Percentiles rank a stretch among this genome's conserved stretches.
phyloP scores from a whole-genome alignment of 768 basidiomycete species.

The Amanita jacksonii region DNA sequence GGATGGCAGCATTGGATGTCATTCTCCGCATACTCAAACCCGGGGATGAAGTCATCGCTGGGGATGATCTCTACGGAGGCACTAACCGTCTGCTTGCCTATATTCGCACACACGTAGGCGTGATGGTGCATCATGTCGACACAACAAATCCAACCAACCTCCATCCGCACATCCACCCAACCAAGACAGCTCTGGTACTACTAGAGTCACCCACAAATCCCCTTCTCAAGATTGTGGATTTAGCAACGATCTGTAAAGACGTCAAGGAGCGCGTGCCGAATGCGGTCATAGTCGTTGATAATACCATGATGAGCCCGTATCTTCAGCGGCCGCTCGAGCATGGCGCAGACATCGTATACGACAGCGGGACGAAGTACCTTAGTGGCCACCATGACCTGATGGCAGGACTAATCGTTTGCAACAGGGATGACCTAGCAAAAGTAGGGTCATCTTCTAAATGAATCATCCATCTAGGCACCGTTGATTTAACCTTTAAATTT shows the following conservation, averaged over 20 bases:
- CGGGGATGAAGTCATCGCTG: slow-evolving; percentile 91
- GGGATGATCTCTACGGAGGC: slow-evolving; percentile 96
- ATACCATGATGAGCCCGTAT: slow-evolving; percentile 99
- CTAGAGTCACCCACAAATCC: slow-evolving; percentile 98
- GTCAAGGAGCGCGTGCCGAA: slow-evolving; percentile 77
- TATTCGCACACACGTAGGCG: slow-evolving; percentile 78
- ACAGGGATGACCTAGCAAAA: slow-evolving; percentile 85
- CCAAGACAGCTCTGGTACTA: slow-evolving; percentile 88
- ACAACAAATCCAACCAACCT: slow-evolving; percentile 69
- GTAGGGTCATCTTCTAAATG: slow-evolving; percentile 25
- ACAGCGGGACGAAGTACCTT: slow-evolving; percentile 95
- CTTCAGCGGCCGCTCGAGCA: slow-evolving; percentile 91
- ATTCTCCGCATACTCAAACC: slow-evolving; percentile 92
- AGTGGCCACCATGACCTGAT: slow-evolving; percentile 98
- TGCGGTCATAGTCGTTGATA: slow-evolving; percentile 86
- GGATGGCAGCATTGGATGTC: slow-evolving; percentile 96
- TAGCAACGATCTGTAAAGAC: slow-evolving; percentile 71
- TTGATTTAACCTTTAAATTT: slow-evolving; percentile 8
- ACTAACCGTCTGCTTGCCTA: slow-evolving; percentile 93
- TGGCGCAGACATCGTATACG: slow-evolving; percentile 95
- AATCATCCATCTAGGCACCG: neutral
- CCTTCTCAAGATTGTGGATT: slow-evolving; percentile 87
- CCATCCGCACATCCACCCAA: slow-evolving; percentile 51
- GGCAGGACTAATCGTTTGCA: slow-evolving; percentile 93
- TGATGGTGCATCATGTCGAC: slow-evolving; percentile 88